A percentile compares a stretch with the other conserved stretches of the same genome.
phyloP scores from a whole-genome alignment of 495 filamentous ascomycete species.

The Oidiodendron maius region DNA sequence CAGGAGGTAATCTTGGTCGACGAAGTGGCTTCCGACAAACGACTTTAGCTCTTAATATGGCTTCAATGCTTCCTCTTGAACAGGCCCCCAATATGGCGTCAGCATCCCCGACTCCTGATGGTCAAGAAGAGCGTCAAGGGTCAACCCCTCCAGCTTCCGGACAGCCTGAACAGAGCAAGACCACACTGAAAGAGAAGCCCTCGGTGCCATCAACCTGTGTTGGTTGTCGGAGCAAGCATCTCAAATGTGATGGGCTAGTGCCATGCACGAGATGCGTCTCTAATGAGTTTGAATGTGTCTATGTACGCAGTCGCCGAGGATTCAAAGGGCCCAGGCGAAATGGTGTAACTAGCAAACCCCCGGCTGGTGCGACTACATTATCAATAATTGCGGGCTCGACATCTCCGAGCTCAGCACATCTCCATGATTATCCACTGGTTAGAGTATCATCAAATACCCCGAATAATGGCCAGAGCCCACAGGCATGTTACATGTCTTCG shows the following conservation, averaged over 20 bases:
- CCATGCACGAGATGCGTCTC: conserved; percentile 21
- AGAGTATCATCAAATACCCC: conserved; percentile 12
- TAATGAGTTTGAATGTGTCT: conserved; percentile 20
- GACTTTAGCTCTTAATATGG: too few relatives aligned
- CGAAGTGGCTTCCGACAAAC: too few relatives aligned
- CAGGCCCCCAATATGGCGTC: too few relatives aligned
- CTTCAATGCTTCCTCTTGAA: too few relatives aligned
- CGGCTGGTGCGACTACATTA: not conserved
- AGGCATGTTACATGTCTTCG: conserved; percentile 9
- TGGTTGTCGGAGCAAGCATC: conserved; percentile 20
- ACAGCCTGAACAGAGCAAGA: too few relatives aligned
- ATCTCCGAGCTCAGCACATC: not conserved
- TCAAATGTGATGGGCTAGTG: conserved; percentile 22
- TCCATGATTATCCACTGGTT: not conserved
- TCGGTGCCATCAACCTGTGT: too few relatives aligned
- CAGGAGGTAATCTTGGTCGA: too few relatives aligned
- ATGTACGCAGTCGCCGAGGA: conserved; percentile 18
- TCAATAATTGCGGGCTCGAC: not conserved
- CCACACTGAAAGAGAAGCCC: too few relatives aligned
- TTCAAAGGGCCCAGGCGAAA: conserved; percentile 22
- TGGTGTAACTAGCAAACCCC: conserved; percentile 10
- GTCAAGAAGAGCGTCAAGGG: too few relatives aligned
- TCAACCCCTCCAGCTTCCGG: too few relatives aligned
- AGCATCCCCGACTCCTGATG: too few relatives aligned
- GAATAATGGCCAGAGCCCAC: conserved; percentile 13